Conservation (phyloP, 441 rosid genomes). For the Flueggea neowawraea region DNA sequence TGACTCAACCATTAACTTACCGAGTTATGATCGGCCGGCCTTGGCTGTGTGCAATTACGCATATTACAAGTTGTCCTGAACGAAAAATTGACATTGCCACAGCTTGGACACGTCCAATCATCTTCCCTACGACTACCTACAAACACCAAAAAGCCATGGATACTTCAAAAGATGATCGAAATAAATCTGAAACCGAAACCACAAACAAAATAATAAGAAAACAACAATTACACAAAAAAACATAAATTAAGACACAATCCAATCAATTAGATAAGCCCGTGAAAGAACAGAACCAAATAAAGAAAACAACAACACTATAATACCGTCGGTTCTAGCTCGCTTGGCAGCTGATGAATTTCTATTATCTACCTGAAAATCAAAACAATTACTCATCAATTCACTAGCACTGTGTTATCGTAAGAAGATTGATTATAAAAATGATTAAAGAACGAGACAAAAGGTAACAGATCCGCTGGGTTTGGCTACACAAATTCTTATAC, state of each 20-base stretch:
- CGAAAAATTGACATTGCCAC: constrained; percentile 96
- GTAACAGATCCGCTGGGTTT: not conserved
- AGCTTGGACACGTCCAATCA: constrained; percentile 99
- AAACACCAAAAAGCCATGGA: not conserved
- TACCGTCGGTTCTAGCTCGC: constrained; percentile 99
- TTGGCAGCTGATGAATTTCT: constrained; percentile 96
- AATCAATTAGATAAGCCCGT: too few relatives aligned
- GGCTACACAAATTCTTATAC: too few relatives aligned
- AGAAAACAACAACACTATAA: not conserved
- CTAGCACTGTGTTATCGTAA: not conserved
- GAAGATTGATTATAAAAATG: not conserved
- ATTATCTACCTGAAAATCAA: constrained; percentile 65
- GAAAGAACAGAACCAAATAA: not conserved
- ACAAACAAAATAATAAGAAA: not conserved
- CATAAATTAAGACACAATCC: too few relatives aligned
- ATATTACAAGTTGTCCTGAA: constrained; percentile 97
- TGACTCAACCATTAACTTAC: constrained; percentile 31
- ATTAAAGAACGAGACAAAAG: not conserved
- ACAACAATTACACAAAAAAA: not conserved
- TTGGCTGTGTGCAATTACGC: constrained; percentile 96
- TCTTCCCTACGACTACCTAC: constrained; percentile 97
- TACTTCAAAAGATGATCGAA: not conserved
- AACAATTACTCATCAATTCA: not conserved
- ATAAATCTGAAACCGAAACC: not conserved
- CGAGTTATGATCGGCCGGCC: constrained; percentile 91